These are phyloP conservation scores for Sicyos baderoa DNA, from an alignment of 306 rosid genomes.

Conservation along the genomic window DNA sequence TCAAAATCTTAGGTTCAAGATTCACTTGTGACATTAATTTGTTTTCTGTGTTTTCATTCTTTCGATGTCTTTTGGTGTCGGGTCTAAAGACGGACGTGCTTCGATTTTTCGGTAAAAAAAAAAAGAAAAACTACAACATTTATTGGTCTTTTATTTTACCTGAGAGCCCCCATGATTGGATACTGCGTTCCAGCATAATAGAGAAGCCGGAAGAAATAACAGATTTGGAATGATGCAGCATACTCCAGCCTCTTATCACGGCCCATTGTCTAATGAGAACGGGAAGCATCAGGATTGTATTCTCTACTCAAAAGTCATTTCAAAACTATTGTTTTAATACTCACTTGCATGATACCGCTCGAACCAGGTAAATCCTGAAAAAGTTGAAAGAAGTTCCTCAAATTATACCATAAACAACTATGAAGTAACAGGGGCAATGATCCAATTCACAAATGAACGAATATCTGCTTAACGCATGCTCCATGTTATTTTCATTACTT, in stretches of 20 bases:
- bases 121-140: not conserved
- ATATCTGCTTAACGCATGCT: no score
- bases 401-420: not conserved
- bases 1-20: no score
- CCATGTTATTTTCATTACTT: no score
- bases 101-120: no score
- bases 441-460: not conserved
- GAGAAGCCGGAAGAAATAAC: slow-evolving; percentile 88
- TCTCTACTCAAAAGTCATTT: slow-evolving; percentile 10
- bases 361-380: slow-evolving; percentile 89
- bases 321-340: slow-evolving; percentile 30
- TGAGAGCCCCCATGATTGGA: no score
- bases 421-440: not conserved
- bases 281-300: slow-evolving; percentile 9
- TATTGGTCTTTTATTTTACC: slow-evolving; percentile 29
- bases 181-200: slow-evolving; percentile 53
- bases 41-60: no score
- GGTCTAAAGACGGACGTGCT: no score
- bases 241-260: slow-evolving; percentile 77
- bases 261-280: slow-evolving; percentile 70
- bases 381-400: not conserved
- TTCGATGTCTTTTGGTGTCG: no score
- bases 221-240: slow-evolving; percentile 76
- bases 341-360: slow-evolving; percentile 93
- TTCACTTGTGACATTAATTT: no score